phyloP scores from a whole-genome alignment of 179 eudicot species.

The Silene vulgaris region DNA sequence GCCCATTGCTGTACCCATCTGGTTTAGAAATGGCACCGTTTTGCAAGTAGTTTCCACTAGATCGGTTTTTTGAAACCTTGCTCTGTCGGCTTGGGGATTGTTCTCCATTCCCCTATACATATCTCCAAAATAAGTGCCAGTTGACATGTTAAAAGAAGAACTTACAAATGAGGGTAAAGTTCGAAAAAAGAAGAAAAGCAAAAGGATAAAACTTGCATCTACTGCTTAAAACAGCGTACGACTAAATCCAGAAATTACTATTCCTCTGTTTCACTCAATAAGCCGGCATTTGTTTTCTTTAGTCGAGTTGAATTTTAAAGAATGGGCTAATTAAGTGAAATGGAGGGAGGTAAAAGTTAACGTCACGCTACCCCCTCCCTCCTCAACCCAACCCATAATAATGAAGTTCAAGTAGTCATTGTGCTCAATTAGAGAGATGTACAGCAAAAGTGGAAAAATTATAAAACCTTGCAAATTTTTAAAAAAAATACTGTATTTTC shows the following conservation, averaged over 20 bases:
- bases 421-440: no score
- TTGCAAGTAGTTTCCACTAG: constrained; percentile 47
- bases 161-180: neutral
- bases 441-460: no score
- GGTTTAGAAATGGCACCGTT: constrained; percentile 55
- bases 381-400: no score
- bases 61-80: constrained; percentile 43
- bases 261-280: neutral
- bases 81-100: constrained; percentile 49
- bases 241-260: neutral
- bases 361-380: no score
- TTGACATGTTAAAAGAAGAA: neutral
- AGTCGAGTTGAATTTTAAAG: neutral
- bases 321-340: neutral
- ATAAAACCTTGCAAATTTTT: no score
- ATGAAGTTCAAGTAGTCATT: no score
- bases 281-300: neutral
- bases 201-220: neutral
- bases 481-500: no score
- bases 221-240: neutral
- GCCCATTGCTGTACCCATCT: constrained; percentile 62
- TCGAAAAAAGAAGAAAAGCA: neutral
- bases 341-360: neutral
- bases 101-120: constrained; percentile 50
- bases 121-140: constrained; percentile 19